These are phyloP conservation scores for Hymenoscyphus fraxineus DNA, from an alignment of 2,329 filamentous ascomycete genomes.

Conservation along the genomic window DNA sequence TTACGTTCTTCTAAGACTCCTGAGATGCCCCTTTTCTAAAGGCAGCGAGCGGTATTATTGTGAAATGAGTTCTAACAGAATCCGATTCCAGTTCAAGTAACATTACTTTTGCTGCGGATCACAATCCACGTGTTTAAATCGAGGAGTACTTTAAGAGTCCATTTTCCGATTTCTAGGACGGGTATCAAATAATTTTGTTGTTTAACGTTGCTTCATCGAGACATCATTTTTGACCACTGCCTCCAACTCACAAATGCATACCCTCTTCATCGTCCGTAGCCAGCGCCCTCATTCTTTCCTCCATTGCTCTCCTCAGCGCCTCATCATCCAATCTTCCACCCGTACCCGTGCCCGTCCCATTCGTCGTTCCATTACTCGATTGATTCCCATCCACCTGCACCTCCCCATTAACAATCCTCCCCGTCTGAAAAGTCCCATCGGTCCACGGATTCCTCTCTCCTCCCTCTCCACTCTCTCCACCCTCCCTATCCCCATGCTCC, in stretches of 20 bases:
- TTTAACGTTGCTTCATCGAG: neutral
- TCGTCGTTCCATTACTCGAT: constrained; percentile 12
- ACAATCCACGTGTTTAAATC: no score
- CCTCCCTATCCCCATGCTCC: constrained; percentile 22
- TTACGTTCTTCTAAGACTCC: no score
- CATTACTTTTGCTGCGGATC: no score
- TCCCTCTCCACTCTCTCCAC: constrained; percentile 26
- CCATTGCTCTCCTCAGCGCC: constrained; percentile 53
- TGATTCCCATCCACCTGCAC: constrained; percentile 41
- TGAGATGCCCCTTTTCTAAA: no score
- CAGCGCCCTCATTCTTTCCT: constrained; percentile 49
- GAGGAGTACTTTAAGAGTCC: no score
- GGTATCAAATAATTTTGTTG: neutral
- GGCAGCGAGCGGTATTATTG: no score
- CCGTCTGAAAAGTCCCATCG: constrained; percentile 62
- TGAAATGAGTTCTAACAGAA: no score
- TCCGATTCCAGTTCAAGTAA: no score
- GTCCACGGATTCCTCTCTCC: constrained; percentile 45
- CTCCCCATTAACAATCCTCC: constrained; percentile 50
- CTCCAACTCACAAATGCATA: constrained; percentile 52
- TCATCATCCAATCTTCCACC: constrained; percentile 55
- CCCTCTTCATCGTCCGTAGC: constrained; percentile 50
- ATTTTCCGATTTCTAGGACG: neutral
- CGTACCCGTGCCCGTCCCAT: constrained; percentile 10
- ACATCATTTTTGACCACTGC: neutral